These are phyloP conservation scores for Ustilago curta DNA, from an alignment of 1,284 basidiomycete species.

Conservation along the genomic window DNA sequence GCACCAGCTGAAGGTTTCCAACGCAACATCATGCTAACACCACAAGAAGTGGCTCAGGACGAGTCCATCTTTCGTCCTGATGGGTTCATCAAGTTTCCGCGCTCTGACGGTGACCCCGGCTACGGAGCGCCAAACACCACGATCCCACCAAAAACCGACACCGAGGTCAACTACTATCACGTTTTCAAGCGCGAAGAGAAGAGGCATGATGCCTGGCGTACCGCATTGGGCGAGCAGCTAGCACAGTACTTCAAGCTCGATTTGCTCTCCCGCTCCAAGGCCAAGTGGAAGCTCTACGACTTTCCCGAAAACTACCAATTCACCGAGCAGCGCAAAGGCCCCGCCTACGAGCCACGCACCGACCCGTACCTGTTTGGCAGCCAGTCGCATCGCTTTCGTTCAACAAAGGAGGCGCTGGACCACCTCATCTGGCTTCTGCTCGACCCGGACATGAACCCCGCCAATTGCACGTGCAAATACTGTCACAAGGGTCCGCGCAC, in stretches of 20 bases:
- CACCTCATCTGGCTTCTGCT: slow-evolving; percentile 51
- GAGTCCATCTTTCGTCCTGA: slow-evolving; percentile 52
- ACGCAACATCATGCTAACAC: slow-evolving; percentile 18
- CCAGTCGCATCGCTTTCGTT: slow-evolving; percentile 48
- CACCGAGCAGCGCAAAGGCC: slow-evolving; percentile 60
- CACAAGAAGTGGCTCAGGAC: slow-evolving; percentile 41
- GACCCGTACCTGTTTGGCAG: slow-evolving; percentile 58
- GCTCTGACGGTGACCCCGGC: slow-evolving; percentile 53
- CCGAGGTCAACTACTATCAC: slow-evolving; percentile 55
- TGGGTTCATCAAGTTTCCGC: slow-evolving; percentile 52
- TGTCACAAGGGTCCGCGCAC: slow-evolving; percentile 35
- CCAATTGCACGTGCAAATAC: slow-evolving; percentile 57
- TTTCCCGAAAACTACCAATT: slow-evolving; percentile 53
- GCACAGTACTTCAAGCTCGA: slow-evolving; percentile 40
- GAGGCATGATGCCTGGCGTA: slow-evolving; percentile 37
- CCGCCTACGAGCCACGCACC: slow-evolving; percentile 29
- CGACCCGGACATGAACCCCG: slow-evolving; percentile 37
- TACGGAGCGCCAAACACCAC: slow-evolving; percentile 47
- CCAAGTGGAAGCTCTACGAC: slow-evolving; percentile 51
- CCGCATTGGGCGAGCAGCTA: slow-evolving; percentile 35
- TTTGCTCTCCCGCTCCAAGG: slow-evolving; percentile 22
- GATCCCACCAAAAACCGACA: slow-evolving; percentile 35
- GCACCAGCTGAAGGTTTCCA: background rate
- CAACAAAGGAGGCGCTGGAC: slow-evolving; percentile 43
- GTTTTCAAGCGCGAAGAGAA: slow-evolving; percentile 43